Conservation (phyloP, 2,329 filamentous ascomycete genomes). For the Aspergillus sp. region DNA sequence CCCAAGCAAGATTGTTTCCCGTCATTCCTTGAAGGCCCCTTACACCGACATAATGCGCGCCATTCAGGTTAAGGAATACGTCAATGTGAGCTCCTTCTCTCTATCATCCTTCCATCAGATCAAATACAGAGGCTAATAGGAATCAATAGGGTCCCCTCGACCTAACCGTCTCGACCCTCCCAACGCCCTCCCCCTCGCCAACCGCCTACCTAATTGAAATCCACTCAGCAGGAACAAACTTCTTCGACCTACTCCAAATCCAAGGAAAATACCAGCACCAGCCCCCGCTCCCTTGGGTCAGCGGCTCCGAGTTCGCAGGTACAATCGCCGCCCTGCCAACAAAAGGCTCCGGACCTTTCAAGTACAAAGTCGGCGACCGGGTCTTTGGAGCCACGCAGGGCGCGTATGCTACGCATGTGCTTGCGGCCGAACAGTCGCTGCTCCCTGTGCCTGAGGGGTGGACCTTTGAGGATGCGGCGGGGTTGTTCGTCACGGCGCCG, state of each 20-base stretch:
- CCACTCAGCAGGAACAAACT: conserved; percentile 87
- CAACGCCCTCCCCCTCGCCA: conserved; percentile 71
- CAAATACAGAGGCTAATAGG: background rate
- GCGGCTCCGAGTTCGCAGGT: conserved; percentile 86
- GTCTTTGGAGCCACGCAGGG: conserved; percentile 90
- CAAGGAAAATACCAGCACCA: conserved; percentile 95
- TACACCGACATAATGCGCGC: conserved; percentile 66
- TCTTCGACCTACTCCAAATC: conserved; percentile 96
- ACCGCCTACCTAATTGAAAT: conserved; percentile 86
- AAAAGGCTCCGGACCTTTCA: conserved; percentile 47
- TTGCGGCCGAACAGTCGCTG: conserved; percentile 68
- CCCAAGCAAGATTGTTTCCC: too few species aligned
- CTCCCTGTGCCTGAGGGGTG: conserved; percentile 78
- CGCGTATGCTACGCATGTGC: conserved; percentile 78
- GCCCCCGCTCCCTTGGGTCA: conserved; percentile 83
- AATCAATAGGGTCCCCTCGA: conserved; percentile 70
- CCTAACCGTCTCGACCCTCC: conserved; percentile 73
- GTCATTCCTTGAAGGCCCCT: too few species aligned
- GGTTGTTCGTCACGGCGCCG: conserved; percentile 88
- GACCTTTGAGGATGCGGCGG: conserved; percentile 83
- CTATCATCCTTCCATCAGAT: conserved; percentile 7
- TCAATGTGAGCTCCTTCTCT: conserved; percentile 60
- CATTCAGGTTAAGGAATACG: conserved; percentile 74
- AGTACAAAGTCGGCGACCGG: conserved; percentile 75
- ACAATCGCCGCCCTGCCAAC: conserved; percentile 70